Base-by-base conservation (phyloP, 2,329 filamentous ascomycete genomes). In the Pseudocercospora fuligena region DNA sequence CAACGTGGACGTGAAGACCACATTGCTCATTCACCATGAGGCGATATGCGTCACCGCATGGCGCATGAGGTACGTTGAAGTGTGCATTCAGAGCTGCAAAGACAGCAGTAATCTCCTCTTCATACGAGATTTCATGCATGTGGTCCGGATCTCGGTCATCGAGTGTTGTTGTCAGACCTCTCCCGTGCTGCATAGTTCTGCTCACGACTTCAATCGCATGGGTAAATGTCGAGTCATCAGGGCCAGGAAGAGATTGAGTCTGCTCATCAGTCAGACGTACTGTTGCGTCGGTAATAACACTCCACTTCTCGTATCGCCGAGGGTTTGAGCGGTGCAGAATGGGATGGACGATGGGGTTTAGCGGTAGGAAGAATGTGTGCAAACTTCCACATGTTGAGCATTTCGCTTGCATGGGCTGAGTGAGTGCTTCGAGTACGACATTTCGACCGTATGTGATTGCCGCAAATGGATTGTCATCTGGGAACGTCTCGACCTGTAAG, bases 1-100 rank as follows among this genome's bases (percentile, higher is more conserved):
- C 75, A 25, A 79, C 67, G 60, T 80, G 77, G 19, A 79, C 70
- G 56, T 79, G 76, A 0, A 77, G 33, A 0, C 74, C 76, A 27
- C 68, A 70, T 2, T 60, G 66, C 3, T 62, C 25, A 60, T 77
- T 76, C 47, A 64, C 61, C n/a, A 69, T 57, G 7, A 76, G 40
- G 6, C 72, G 63, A 59, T 73, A 73, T 14, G 59, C 29, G 8
- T 21, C 16, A 23, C 46, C 11, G 46, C 46, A 14, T 27, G 49
- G 7, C 21, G 33, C 14, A 27, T 16, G 14, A 33, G 64, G 23
- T 2, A 51, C 49, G 21, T 65, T 67, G 61, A 68, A 71, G 19
- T 60, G 16, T 33, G 66, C 57, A 14, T 62, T 23, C 8, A 74
- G 62, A 14, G 60, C 60, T 5, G 36, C 31, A 21, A 67, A 68